Conservation (phyloP, 345 rosid species). For the Eucalyptus decipiens region DNA sequence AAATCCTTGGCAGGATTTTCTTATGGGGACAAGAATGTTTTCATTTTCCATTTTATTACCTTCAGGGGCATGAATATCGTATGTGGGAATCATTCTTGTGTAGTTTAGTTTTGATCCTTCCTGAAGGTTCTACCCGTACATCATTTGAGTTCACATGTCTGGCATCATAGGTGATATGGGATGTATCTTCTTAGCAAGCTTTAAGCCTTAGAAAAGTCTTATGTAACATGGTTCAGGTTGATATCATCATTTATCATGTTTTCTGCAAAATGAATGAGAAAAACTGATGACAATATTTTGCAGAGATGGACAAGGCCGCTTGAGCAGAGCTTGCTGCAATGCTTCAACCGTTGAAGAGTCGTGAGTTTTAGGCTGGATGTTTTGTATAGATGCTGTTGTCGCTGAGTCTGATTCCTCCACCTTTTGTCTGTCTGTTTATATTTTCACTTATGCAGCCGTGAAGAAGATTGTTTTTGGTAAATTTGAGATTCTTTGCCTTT, state of each 20-base stretch:
- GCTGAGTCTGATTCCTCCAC: neutral
- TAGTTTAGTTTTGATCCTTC: neutral
- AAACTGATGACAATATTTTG: neutral
- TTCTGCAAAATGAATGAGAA: neutral
- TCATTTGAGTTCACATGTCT: neutral
- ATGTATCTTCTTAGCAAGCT: neutral
- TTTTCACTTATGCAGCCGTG: neutral
- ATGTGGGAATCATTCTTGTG: neutral
- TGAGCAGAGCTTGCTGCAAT: neutral
- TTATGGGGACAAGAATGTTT: neutral
- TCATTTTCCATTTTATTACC: neutral
- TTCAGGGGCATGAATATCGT: neutral
- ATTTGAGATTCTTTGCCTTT: neutral
- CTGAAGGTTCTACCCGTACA: neutral
- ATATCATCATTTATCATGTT: neutral
- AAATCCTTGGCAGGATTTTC: neutral
- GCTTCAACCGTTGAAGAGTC: neutral
- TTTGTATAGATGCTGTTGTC: neutral
- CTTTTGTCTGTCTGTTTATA: neutral
- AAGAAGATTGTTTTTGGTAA: neutral
- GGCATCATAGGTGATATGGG: neutral
- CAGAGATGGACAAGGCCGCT: slow-evolving; percentile 8
- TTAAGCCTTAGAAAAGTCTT: neutral
- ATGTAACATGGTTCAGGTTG: neutral
- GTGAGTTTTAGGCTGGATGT: neutral